Conservation (phyloP, 192 early-diverging fungal species). For the Podila clonocystis region DNA sequence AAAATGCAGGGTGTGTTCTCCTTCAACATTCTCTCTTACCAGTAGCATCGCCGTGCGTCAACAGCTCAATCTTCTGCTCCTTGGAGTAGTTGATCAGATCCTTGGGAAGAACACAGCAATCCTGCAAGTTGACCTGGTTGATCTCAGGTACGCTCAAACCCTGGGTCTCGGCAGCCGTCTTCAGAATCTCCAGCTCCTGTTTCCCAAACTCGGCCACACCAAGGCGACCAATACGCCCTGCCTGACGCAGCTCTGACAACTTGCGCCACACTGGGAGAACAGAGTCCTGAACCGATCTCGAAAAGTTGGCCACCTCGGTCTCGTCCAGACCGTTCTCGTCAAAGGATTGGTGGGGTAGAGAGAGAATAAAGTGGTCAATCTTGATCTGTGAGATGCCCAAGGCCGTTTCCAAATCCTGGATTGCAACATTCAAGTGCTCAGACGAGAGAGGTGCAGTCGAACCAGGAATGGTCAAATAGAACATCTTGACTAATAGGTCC, state of each 20-base stretch:
- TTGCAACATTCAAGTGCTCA: conserved; percentile 20
- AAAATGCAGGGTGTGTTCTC: too few relatives aligned
- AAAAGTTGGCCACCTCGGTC: conserved; percentile 34
- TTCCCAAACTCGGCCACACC: conserved; percentile 60
- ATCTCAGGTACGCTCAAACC: conserved; percentile 52
- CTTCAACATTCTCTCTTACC: conserved; percentile 26
- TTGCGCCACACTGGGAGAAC: conserved; percentile 34
- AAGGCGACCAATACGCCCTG: conserved; percentile 50
- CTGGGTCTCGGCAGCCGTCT: conserved; percentile 16
- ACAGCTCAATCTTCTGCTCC: conserved; percentile 52
- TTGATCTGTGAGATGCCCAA: conserved; percentile 30
- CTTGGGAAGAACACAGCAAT: conserved; percentile 59
- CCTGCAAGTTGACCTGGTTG: conserved; percentile 58
- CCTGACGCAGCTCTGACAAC: conserved; percentile 36
- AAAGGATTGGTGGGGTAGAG: conserved; percentile 28
- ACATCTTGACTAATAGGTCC: conserved; percentile 35
- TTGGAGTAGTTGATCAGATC: conserved; percentile 57
- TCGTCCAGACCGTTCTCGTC: conserved; percentile 47
- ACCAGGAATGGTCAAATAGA: conserved; percentile 19
- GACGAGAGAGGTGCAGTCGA: conserved; percentile 23
- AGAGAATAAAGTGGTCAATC: conserved; percentile 36
- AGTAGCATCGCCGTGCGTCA: conserved; percentile 56
- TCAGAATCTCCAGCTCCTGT: conserved; percentile 45
- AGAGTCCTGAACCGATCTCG: conserved; percentile 5
- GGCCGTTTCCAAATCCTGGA: conserved; percentile 11